Base-by-base conservation (phyloP, 2,329 filamentous ascomycete genomes). In the Colletotrichum gloeosporioides region DNA sequence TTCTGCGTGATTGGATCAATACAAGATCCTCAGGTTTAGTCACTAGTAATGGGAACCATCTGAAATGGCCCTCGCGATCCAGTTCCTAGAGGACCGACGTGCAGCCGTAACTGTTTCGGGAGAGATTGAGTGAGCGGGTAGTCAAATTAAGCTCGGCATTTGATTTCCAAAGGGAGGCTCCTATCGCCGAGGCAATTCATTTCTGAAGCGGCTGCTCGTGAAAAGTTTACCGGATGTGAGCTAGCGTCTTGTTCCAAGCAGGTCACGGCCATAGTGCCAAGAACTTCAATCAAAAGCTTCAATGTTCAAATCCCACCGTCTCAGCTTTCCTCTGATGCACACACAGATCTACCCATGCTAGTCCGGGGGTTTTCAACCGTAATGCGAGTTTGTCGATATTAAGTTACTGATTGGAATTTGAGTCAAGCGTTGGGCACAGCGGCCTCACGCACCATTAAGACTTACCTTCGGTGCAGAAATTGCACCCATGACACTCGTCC, bases 31-130 rank as follows among this genome's bases (percentile, higher is more conserved):
- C 39, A 49, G 2, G 7, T 1, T 10, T 22, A 10, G 18, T 1
- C 0, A 6, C n/a, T 12, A 12, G 9, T 0, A 22, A 49, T 9
- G 9, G 2, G 6, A 0, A 3, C 0, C 0, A 13, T 1, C 22
- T 49, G 44, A 3, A 13, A 22, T 0, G n/a, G 3, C 3, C n/a
- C 22, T 49, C 3, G 3, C n/a, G 44, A 49, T 22, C 22, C 44
- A 13, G n/a, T 22, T 49, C 10, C 0, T 13, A n/a, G 6, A 49
- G 44, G n/a, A 49, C 44, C 3, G n/a, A 49, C 2, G 8, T 13
- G 1, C 18, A n/a, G 3, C 1, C 44, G 7, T 49, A 3, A 0
- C 0, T n/a, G 6, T 22, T 22, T 49, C 9, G n/a, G n/a, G n/a
- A 7, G n/a, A 49, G 9, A 13, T 22, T 49, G 6, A 22, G 5